These are phyloP conservation scores for Elaeagnus macrophylla DNA, from an alignment of 306 rosid species.

Conservation along the genomic window DNA sequence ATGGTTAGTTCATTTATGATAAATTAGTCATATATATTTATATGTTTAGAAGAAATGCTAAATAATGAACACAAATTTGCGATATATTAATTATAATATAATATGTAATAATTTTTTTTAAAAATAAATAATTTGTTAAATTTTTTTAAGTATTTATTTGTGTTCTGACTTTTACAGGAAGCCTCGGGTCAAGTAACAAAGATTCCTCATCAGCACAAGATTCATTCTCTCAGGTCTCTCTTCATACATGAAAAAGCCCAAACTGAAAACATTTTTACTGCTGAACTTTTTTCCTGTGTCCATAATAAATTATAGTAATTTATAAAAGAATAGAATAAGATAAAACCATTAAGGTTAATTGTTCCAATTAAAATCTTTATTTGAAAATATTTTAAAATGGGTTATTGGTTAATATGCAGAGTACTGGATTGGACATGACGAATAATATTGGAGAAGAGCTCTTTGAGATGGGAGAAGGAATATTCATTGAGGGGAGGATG, in stretches of 20 bases:
- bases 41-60: too few relatives aligned
- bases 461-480: conserved; percentile 19
- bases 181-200: conserved; percentile 20
- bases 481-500: conserved; percentile 28
- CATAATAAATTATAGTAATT: too few relatives aligned
- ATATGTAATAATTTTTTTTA: background rate
- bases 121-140: background rate
- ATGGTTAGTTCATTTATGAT: too few relatives aligned
- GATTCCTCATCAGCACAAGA: conserved; percentile 18
- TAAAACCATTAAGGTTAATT: background rate
- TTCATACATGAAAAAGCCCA: background rate
- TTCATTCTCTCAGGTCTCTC: conserved; percentile 17
- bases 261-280: too few relatives aligned
- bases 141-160: too few relatives aligned
- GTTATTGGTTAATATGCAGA: conserved; percentile 14
- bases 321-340: too few relatives aligned
- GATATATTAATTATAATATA: too few relatives aligned
- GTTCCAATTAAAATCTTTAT: background rate
- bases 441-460: conserved; percentile 10
- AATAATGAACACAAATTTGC: too few relatives aligned
- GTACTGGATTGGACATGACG: conserved; percentile 17
- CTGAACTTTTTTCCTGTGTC: too few relatives aligned
- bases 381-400: background rate
- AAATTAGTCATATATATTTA: too few relatives aligned
- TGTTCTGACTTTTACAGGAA: conserved; percentile 24